These are phyloP conservation scores for Iberis pinnata DNA, from an alignment of 345 rosid genomes.

Conservation along the genomic window DNA sequence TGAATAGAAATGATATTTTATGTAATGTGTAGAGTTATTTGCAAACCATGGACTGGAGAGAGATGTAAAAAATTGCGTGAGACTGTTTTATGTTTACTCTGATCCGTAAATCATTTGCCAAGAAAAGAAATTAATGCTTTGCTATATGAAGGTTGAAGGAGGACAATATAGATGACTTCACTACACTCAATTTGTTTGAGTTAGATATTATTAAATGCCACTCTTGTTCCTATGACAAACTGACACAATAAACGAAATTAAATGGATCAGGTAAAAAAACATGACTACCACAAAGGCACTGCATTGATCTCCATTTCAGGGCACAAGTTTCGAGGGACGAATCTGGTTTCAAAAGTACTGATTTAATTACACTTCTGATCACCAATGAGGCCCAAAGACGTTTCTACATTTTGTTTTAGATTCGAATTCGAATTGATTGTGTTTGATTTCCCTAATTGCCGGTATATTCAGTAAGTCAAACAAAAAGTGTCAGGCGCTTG, in stretches of 20 bases:
- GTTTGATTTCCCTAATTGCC: too few species aligned
- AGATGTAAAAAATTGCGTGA: slow-evolving; percentile 16
- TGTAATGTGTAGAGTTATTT: slow-evolving; percentile 19
- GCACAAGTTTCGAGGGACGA: background rate
- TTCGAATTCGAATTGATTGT: too few species aligned
- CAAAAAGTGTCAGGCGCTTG: too few species aligned
- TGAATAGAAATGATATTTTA: slow-evolving; percentile 20
- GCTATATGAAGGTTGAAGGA: background rate
- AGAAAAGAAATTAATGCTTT: background rate
- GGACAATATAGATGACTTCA: slow-evolving; percentile 10
- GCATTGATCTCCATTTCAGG: slow-evolving; percentile 8
- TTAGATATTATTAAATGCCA: slow-evolving; percentile 9
- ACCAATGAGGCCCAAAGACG: too few species aligned
- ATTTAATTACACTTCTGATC: background rate
- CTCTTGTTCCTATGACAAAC: too few species aligned
- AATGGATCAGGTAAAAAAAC: background rate
- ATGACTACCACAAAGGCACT: slow-evolving; percentile 9
- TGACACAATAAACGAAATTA: background rate
- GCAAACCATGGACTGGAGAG: slow-evolving; percentile 4
- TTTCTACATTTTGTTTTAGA: too few species aligned
- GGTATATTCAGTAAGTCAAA: too few species aligned
- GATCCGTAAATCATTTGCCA: slow-evolving; percentile 7
- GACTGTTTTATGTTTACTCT: background rate
- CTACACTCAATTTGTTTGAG: background rate
- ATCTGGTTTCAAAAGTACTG: background rate